Percentiles rank a stretch among this genome's conserved stretches.
These are phyloP conservation scores for Penicillium parvum DNA, from an alignment of 495 filamentous ascomycete genomes.

Conservation along the genomic window DNA sequence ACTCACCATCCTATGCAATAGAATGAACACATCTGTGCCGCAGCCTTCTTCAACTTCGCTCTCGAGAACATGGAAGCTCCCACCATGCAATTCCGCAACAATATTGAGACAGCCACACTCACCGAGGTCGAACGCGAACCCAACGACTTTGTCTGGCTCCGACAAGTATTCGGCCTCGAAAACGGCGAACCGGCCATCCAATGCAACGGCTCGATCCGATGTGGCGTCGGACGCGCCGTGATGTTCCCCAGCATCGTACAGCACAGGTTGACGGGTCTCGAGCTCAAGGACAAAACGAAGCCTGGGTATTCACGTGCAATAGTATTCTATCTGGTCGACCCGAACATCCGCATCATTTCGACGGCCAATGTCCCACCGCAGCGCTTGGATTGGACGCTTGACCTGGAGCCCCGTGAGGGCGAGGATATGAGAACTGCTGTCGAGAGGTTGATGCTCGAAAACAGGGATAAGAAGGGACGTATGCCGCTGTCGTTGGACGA, in stretches of 20 bases:
- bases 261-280: conserved; percentile 42
- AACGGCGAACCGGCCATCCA: conserved; percentile 31
- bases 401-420: conserved; percentile 8
- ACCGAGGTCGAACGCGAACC: conserved; percentile 29
- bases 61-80: conserved; percentile 23
- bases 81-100: conserved; percentile 27
- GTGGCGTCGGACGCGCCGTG: conserved; percentile 20
- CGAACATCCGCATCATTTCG: conserved; percentile 47
- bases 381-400: conserved; percentile 34
- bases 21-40: conserved; percentile 42
- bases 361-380: conserved; percentile 56
- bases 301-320: conserved; percentile 45
- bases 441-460: conserved; percentile 25
- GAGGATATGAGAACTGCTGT: conserved; percentile 12
- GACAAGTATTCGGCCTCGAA: conserved; percentile 32
- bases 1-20: conserved; percentile 3
- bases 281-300: conserved; percentile 44
- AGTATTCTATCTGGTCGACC: conserved; percentile 53
- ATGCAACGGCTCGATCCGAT: conserved; percentile 21
- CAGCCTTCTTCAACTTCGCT: conserved; percentile 22
- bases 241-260: conserved; percentile 42
- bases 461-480: conserved; percentile 25
- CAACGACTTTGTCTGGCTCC: conserved; percentile 25
- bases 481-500: conserved; percentile 35
- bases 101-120: conserved; percentile 22